Base-by-base conservation (phyloP, 345 rosid genomes). In the Dovyalis caffra region DNA sequence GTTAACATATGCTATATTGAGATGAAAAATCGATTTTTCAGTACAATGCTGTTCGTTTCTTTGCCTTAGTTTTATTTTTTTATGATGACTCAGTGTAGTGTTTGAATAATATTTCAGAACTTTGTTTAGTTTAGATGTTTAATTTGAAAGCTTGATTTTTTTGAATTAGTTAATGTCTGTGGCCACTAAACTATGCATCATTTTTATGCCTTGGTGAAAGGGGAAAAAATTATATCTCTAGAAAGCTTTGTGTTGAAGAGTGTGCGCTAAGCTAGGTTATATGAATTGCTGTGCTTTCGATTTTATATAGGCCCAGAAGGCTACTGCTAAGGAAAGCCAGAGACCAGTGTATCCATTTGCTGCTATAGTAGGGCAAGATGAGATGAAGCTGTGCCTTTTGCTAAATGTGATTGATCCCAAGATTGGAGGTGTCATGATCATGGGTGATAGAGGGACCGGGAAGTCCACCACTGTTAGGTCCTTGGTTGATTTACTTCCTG, bases 371-470 rank as follows among this genome's bases (percentile, higher is more conserved):
- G 98, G 98, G 74, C 97, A 94, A 79, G 98, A 94, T 72, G 98
- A 94, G 90, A 92, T 94, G 98, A 94, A 92, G 76, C 77, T 94
- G 11, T 95, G 99, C 79, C 98, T 95, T 74, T 57, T 95, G 72
- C 78, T 94, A 43, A 92, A 92, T 74, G 99, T 95, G 77, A 95
- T 92, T 33, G 99, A 95, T 82, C 98, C 98, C 33, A 91, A 91
- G 91, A 92, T 92, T 75, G 97, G 98, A 15, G 98, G 96, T 62
- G 97, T 94, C 65, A 92, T 94, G 97, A 92, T 94, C 57, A 94
- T 94, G 98, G 98, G 96, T 34, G 97, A 94, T 77, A 90, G 98
- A 80, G 98, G 98, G 71, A 92, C 97, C 0, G 96, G 98, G 47
- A 92, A 94, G 83, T 92, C 97, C 60, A 94, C 98, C 9, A 78